These are phyloP conservation scores for Xylariaceae sp. DNA, from an alignment of 2,329 filamentous ascomycete genomes.

Conservation along the genomic window DNA sequence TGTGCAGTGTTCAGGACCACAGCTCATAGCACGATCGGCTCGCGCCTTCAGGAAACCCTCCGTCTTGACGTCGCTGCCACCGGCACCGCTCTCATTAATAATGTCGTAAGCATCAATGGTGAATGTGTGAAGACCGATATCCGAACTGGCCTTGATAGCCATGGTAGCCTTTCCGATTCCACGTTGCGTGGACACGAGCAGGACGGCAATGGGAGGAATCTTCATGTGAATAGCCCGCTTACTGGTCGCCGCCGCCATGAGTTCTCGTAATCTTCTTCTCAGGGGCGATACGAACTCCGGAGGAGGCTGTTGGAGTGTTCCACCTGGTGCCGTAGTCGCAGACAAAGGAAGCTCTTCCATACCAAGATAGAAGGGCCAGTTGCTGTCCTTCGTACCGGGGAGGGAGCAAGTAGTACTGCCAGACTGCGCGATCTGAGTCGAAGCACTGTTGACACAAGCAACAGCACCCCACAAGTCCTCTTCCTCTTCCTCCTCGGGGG, in stretches of 20 bases:
- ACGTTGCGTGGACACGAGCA: constrained; percentile 86
- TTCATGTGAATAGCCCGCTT: constrained; percentile 78
- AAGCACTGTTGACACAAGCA: constrained; percentile 77
- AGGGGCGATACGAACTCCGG: constrained; percentile 52
- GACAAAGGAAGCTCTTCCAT: constrained; percentile 60
- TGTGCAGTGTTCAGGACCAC: constrained; percentile 76
- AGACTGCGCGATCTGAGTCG: constrained; percentile 85
- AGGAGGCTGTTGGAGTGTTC: constrained; percentile 42
- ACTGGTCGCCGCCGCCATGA: constrained; percentile 85
- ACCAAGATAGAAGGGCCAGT: constrained; percentile 88
- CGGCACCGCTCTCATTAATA: constrained; percentile 80
- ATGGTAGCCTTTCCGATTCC: constrained; percentile 87
- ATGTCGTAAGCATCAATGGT: constrained; percentile 89
- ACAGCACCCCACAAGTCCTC: constrained; percentile 79
- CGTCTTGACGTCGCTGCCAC: constrained; percentile 87
- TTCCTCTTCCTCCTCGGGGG: constrained; percentile 51
- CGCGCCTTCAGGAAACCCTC: constrained; percentile 84
- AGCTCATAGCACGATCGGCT: constrained; percentile 82
- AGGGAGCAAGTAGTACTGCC: constrained; percentile 79
- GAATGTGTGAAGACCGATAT: constrained; percentile 87
- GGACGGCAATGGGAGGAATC: constrained; percentile 80
- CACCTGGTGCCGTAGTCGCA: constrained; percentile 35
- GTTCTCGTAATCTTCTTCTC: constrained; percentile 69
- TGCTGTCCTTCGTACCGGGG: constrained; percentile 68
- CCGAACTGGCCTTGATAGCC: constrained; percentile 70